Conservation (phyloP, 345 rosid species). For the Rhodamnia rubescens region DNA sequence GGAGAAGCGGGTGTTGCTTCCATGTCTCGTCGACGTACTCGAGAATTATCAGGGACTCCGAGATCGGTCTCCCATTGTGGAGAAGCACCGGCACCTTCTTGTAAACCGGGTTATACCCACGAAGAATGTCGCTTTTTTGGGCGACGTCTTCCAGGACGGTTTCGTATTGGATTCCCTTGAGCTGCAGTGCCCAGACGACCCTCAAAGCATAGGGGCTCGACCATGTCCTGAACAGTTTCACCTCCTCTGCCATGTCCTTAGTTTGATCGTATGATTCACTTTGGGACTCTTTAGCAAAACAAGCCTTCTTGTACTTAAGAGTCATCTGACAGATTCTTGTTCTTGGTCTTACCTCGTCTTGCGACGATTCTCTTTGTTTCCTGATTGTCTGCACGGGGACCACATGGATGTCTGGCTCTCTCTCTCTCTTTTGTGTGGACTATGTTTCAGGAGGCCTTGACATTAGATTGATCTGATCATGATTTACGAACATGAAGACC, state of each 20-base stretch:
- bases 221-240: not conserved
- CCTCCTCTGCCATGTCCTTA: not conserved
- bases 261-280: not conserved
- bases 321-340: no score
- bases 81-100: not conserved
- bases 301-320: not conserved
- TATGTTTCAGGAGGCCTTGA: no score
- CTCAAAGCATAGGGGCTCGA: not conserved
- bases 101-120: not conserved
- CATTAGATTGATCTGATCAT: no score
- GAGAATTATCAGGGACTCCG: not conserved
- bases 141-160: not conserved
- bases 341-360: no score
- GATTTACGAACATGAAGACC: no score
- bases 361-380: no score
- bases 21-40: not conserved
- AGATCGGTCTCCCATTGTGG: not conserved
- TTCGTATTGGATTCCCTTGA: not conserved
- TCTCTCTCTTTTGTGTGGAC: no score
- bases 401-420: no score
- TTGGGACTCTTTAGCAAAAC: not conserved
- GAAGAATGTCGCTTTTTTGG: not conserved
- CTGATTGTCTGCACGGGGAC: no score
- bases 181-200: not conserved
- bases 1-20: not conserved